Evolutionary conservation across 129 eudicot genomes (phyloP), one percentile per base, ranked within the genome.

Genomic region (Ambrosia artemisiifolia): DNA sequence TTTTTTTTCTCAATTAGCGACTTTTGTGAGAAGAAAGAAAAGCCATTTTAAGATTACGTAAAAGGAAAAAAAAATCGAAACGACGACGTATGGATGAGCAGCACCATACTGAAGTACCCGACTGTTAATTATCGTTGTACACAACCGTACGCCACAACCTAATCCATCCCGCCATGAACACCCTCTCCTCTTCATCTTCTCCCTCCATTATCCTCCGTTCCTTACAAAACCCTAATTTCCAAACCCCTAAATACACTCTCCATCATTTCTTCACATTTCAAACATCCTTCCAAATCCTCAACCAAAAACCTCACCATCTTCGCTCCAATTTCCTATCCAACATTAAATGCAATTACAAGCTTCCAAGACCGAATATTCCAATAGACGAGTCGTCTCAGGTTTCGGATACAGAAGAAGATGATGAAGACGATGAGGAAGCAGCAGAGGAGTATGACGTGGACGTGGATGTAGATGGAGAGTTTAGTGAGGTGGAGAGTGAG

Each of bases 101-200:
- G 42, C 42, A 42, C 30, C 38, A 53, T 48, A 20, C 48, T 24
- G 28, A 76, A n/a, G n/a, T n/a, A 59, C 30, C 44, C 36, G 44
- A 68, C 32, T 38, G 79, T 69, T n/a, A n/a, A n/a, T n/a, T 68
- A 67, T 19, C 20, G 63, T 48, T 40, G 69, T 69, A 76, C 44
- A 70, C 65, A 56, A 66, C 73, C 42, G 70, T 72, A 66, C 71
- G 34, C 65, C 51, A 78, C 79, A 67, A 69, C 79, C 79, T 73
- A 70, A 82, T 82, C 90, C 65, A 79, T 84, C 98, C 89, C 97
- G 91, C 97, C 99, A 90, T 94, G 99, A 76, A 77, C 74, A 55
- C 85, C 4, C 77, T 79, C 77, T 56, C 79, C 20, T 79, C 73
- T 53, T 65, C 80, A 50, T 57, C 87, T 61, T 75, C 61, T 28